Percentiles rank a stretch among this genome's conserved stretches.
Conservation (phyloP, 345 rosid genomes). For the Syzygium aqueum region DNA sequence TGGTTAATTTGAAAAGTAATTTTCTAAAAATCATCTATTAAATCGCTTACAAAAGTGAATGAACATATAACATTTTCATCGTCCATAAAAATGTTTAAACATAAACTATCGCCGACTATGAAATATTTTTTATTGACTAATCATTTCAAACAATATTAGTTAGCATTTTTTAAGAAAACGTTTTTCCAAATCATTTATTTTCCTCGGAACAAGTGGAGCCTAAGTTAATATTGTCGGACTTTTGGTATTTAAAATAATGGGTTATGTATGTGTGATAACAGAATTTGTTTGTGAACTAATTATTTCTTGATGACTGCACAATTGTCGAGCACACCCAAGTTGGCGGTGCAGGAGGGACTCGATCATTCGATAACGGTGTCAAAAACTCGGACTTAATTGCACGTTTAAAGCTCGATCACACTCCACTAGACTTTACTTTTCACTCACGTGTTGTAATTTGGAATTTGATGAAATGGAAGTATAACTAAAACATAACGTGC, state of each 20-base stretch:
- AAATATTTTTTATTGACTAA: neutral
- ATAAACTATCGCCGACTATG: rapidly evolving
- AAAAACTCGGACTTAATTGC: neutral
- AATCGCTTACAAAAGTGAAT: neutral
- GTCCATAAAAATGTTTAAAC: neutral
- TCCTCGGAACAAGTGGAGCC: neutral
- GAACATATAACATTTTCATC: neutral
- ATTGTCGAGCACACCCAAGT: neutral
- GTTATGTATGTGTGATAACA: neutral
- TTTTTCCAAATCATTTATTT: neutral
- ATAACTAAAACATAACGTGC: neutral
- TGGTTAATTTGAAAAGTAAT: neutral
- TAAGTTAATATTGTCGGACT: neutral
- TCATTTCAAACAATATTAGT: neutral
- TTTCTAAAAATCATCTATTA: neutral
- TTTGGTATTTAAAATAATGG: neutral
- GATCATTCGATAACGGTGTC: neutral
- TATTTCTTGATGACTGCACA: neutral
- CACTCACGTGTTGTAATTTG: neutral
- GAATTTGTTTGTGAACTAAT: neutral
- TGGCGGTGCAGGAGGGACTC: neutral
- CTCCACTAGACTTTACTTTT: neutral
- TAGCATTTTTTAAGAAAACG: neutral
- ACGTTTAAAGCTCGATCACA: neutral
- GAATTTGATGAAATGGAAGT: neutral